These are phyloP conservation scores for Candida frijolesensis DNA, from an alignment of 1,139 yeast genomes.

Conservation along the genomic window DNA sequence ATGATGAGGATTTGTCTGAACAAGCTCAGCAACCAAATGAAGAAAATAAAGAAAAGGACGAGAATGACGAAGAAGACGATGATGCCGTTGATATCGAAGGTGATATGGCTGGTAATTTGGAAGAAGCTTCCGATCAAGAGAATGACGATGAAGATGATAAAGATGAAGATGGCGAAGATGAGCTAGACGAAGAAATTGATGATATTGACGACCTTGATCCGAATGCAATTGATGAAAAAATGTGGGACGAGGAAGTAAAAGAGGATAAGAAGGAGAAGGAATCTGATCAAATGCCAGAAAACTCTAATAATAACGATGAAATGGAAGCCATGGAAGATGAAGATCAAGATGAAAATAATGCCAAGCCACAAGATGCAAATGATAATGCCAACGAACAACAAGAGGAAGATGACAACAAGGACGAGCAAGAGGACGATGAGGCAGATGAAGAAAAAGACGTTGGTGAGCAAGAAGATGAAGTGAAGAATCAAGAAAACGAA, in stretches of 20 bases:
- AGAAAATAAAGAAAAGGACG: conserved; percentile 67
- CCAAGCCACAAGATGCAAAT: conserved; percentile 27
- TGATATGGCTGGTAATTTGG: conserved; percentile 93
- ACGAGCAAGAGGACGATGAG: conserved; percentile 40
- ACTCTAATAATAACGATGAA: conserved; percentile 56
- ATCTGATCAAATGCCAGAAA: conserved; percentile 66
- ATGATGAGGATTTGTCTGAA: conserved; percentile 88
- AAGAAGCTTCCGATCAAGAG: conserved; percentile 75
- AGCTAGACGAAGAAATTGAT: conserved; percentile 86
- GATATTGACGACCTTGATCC: conserved; percentile 91
- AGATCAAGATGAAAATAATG: conserved; percentile 42
- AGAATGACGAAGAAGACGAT: conserved; percentile 56
- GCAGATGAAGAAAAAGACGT: conserved; percentile 64
- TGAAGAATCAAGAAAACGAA: conserved; percentile 70
- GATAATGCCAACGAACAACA: conserved; percentile 24
- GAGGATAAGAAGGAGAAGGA: conserved; percentile 75
- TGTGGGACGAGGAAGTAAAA: conserved; percentile 96
- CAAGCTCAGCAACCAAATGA: conserved; percentile 85
- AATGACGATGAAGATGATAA: conserved; percentile 60
- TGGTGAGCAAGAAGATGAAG: conserved; percentile 80
- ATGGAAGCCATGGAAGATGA: conserved; percentile 65
- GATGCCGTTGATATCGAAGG: conserved; percentile 95
- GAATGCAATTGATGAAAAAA: conserved; percentile 93
- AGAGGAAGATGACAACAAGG: conserved; percentile 31
- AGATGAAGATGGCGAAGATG: conserved; percentile 54